Evolutionary conservation across 768 basidiomycete genomes (phyloP), one percentile per base, ranked within the genome.

Genomic region (Kwoniella mangroviensis): DNA sequence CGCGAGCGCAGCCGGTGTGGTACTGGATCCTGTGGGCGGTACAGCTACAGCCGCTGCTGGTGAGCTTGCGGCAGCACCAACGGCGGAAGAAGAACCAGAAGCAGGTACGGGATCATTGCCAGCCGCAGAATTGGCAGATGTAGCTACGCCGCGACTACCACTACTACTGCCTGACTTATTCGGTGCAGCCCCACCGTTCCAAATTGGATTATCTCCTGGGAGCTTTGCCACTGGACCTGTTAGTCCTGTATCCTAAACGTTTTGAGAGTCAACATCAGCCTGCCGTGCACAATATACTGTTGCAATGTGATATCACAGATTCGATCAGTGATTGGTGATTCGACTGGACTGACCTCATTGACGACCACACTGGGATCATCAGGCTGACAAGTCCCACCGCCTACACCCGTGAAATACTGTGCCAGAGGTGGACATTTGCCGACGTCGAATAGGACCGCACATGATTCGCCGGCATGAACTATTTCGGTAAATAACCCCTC

Each of bases 161-260:
- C 24, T 10, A n/a, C 63, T 40, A 22, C 22, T 26, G 22, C 63
- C 63, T 4, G 54, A n/a, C 3, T 26, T 53, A 13, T 54, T 43
- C 17, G 52, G 63, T 45, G 63, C 54, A 1, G 21, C 13, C 1
- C 41, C 58, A 42, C 41, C 58, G 21, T 67, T 73, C 63, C 67
- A 78, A 5, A 76, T 17, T 0, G 77, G 75, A 56, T 78, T 78
- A 63, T 76, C 71, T 3, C 77, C 77, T 10, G 77, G 77, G 12
- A 78, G 43, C 41, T 60, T 68, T 26, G 65, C 52, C 21, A 78
- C 21, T 4, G 69, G 51, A 10, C 49, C 45, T 13, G 41, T 63
- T 3, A 54, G 13, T 3, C 73, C 75, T 15, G 71, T 72, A 17
- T 74, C 65, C 57, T 70, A 51, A 24, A 10, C 12, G 12, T n/a